Base-by-base conservation (phyloP, 495 filamentous ascomycete species). In the Tricharina praecox region DNA sequence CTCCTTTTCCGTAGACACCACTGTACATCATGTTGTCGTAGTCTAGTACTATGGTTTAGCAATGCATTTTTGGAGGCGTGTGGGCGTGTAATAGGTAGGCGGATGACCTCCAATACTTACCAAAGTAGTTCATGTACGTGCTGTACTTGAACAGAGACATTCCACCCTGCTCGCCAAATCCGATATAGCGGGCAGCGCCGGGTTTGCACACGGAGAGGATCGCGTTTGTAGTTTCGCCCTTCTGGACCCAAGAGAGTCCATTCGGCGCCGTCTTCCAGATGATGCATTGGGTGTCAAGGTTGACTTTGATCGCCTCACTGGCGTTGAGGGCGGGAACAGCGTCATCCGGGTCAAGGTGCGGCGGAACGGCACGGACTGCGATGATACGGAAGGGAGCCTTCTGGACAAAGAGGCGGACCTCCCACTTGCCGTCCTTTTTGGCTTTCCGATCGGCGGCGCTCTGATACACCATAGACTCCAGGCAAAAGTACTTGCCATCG, bases 81-180 rank as follows among this genome's bases (percentile, higher is more conserved):
- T n/a, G n/a, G n/a, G n/a, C n/a, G n/a, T n/a, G n/a, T n/a, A n/a
- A n/a, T n/a, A n/a, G n/a, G n/a, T n/a, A n/a, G n/a, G n/a, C n/a
- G n/a, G n/a, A n/a, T n/a, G n/a, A n/a, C n/a, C n/a, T n/a, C n/a
- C n/a, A n/a, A n/a, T n/a, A n/a, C 1, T 25, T 23, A 51, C 56
- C 49, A 51, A 62, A 62, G 40, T 60, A 62, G 40, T 60, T 60
- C 57, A 62, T 54, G 36, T 54, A 52, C 18, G 53, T 60, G n/a
- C n/a, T 24, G 10, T 35, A 33, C 41, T 62, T 62, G n/a, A 54
- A 30, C 2, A 62, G 23, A 2, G 16, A 32, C 10, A 39, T 36
- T 4, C 59, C 59, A 11, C 59, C 59, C 20, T 62, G 53, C 44
- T 60, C 59, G 16, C 53, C 59, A 39, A 55, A 60, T 20, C 58